Evolutionary conservation across 331 rosid genomes (phyloP), one percentile per base, ranked within the genome.

Genomic region (Cydonia oblonga): DNA sequence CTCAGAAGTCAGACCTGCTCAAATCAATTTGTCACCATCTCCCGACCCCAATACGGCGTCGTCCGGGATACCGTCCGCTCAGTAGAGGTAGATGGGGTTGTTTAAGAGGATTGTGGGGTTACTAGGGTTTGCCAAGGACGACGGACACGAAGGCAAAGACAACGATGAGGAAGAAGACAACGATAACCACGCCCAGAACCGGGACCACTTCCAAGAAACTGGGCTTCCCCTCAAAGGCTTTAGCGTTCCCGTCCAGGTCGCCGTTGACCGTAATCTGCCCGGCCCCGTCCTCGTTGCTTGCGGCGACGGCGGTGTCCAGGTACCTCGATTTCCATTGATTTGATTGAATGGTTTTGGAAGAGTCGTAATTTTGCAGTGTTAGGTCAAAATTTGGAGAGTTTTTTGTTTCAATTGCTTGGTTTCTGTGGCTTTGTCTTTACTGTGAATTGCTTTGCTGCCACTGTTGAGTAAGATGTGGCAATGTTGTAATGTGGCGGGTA

Each of bases 231-330:
- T 88, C 8, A 80, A 70, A 74, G 97, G 97, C 42, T 86, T 95
- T 65, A 51, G 87, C 61, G 96, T 95, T 46, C 89, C 87, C 4
- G 89, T 80, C 19, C 84, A 89, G 68, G 90, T 91, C 18, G 70
- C 80, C 60, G 80, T 86, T 30, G 92, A 88, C 35, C 90, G 96
- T 16, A 83, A 92, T 26, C 87, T 78, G 5, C 78, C 78, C 9
- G 85, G 81, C 54, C 96, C 96, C 9, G 52, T 95, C 64, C 81
- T 95, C 68, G 54, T 68, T 60, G 90, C 88, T 74, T 88, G 84
- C 33, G 84, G 85, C 60, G 90, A 90, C 35, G 96, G 96, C 12
- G 97, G 96, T 19, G 83, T 95, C 73, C 97, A 95, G 96, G 97
- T 91, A 35, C 20, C 53, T 64, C 10, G 11, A 16, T 40, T 71